A percentile compares a stretch with the other conserved stretches of the same genome.
phyloP scores from a whole-genome alignment of 177 flowering plant genomes.

The Vitis hybrid region DNA sequence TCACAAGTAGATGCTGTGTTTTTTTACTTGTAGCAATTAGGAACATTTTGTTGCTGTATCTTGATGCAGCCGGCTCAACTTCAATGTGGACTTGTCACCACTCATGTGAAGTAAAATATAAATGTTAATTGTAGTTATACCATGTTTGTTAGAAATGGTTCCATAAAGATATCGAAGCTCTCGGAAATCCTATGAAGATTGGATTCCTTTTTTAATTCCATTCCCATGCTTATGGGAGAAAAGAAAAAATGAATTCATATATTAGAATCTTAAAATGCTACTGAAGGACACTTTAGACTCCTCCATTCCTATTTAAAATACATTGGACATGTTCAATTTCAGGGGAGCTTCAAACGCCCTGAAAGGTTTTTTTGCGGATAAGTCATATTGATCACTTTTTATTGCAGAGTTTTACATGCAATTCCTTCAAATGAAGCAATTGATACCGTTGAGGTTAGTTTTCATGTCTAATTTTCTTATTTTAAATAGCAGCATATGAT shows the following conservation, averaged over 20 bases:
- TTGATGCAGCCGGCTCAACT: not conserved
- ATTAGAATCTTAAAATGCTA: too few species aligned
- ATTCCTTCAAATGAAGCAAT: constrained; percentile 96
- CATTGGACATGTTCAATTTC: too few species aligned
- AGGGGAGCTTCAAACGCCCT: too few species aligned
- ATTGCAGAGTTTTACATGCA: constrained; percentile 80
- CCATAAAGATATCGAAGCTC: not conserved
- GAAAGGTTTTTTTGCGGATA: not conserved
- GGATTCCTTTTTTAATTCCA: not conserved
- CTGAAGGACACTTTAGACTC: too few species aligned
- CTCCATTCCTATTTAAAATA: too few species aligned
- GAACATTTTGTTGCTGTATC: too few species aligned
- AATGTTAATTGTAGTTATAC: not conserved
- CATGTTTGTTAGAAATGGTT: not conserved
- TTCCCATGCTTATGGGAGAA: too few species aligned
- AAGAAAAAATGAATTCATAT: too few species aligned
- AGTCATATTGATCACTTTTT: not conserved
- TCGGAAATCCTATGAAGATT: not conserved
- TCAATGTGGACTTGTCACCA: not conserved
- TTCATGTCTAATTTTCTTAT: not conserved
- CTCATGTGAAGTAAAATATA: not conserved
- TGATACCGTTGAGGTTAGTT: constrained; percentile 94
- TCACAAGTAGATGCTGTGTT: too few species aligned
- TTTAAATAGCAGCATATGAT: not conserved
- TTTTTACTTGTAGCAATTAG: too few species aligned